Conservation (phyloP, 768 basidiomycete species). For the Pleurotus djamor region DNA sequence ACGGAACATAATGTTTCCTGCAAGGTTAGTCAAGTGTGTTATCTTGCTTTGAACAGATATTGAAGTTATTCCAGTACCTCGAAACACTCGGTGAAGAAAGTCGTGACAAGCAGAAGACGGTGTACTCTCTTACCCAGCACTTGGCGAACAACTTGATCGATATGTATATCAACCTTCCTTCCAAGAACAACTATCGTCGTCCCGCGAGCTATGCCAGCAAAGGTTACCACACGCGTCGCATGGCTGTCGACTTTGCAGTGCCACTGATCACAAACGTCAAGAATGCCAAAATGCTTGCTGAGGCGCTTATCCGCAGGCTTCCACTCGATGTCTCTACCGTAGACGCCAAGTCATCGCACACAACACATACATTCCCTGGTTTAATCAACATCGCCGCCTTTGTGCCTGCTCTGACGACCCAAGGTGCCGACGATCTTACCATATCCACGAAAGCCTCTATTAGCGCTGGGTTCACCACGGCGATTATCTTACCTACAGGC, state of each 20-base stretch:
- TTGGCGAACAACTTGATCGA: conserved; percentile 96
- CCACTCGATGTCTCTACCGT: conserved; percentile 86
- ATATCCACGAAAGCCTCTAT: conserved; percentile 79
- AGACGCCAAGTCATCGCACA: conserved; percentile 94
- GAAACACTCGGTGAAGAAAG: conserved; percentile 82
- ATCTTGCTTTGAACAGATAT: background rate
- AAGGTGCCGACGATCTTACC: conserved; percentile 57
- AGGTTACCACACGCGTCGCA: conserved; percentile 93
- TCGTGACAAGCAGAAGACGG: conserved; percentile 83
- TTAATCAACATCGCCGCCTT: conserved; percentile 88
- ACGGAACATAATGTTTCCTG: conserved; percentile 95
- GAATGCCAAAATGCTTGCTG: conserved; percentile 94
- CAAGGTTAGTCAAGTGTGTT: conserved; percentile 54
- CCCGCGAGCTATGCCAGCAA: conserved; percentile 97
- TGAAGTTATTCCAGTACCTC: conserved; percentile 59
- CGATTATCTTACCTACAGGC: conserved; percentile 76
- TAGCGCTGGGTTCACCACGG: conserved; percentile 87
- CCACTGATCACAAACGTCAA: conserved; percentile 99
- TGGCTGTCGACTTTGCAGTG: conserved; percentile 98
- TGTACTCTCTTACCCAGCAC: conserved; percentile 97
- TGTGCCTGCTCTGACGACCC: conserved; percentile 65
- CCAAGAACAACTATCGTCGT: conserved; percentile 95
- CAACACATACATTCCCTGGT: conserved; percentile 88
- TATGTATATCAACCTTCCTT: conserved; percentile 99
- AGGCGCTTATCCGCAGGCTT: conserved; percentile 89